Percentiles rank a stretch among this genome's conserved stretches.
phyloP scores from a whole-genome alignment of 306 rosid genomes.

The Alnus rubra region DNA sequence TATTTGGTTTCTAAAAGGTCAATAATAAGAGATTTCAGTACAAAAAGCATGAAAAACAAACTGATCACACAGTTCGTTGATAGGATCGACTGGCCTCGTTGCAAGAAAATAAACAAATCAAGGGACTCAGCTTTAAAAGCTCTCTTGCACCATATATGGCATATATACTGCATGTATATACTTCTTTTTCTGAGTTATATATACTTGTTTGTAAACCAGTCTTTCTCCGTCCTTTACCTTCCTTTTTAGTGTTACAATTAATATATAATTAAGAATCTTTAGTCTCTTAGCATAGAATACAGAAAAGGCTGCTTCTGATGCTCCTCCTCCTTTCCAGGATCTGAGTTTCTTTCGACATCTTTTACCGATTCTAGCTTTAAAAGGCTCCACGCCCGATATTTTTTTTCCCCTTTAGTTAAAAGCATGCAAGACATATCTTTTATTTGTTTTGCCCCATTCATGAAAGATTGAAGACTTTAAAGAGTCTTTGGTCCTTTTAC shows the following conservation, averaged over 20 bases:
- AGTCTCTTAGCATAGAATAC: neutral
- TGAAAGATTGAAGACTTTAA: neutral
- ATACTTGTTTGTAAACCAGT: neutral
- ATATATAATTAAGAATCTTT: slow-evolving; percentile 33
- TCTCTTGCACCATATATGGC: neutral
- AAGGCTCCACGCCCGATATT: neutral
- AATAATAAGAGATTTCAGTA: too few relatives aligned
- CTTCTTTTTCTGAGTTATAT: too few relatives aligned
- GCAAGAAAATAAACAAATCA: slow-evolving; percentile 14
- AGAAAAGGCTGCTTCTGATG: neutral
- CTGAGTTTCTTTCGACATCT: slow-evolving; percentile 22
- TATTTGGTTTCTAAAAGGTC: too few relatives aligned
- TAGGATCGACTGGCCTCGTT: neutral
- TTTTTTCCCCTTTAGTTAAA: slow-evolving; percentile 22
- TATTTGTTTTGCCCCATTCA: neutral
- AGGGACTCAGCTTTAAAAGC: neutral
- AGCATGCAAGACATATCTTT: slow-evolving; percentile 22
- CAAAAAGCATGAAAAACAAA: neutral
- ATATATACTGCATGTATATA: neutral
- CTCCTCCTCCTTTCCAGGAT: slow-evolving; percentile 19
- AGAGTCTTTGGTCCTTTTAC: slow-evolving; percentile 1
- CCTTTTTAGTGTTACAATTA: slow-evolving; percentile 2
- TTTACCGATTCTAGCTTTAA: slow-evolving; percentile 17
- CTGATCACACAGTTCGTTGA: neutral
- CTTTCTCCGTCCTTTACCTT: neutral